Percentiles rank a stretch among this genome's conserved stretches.
Conservation (phyloP, 2,329 filamentous ascomycete genomes). For the Fusarium odoratissimum region DNA sequence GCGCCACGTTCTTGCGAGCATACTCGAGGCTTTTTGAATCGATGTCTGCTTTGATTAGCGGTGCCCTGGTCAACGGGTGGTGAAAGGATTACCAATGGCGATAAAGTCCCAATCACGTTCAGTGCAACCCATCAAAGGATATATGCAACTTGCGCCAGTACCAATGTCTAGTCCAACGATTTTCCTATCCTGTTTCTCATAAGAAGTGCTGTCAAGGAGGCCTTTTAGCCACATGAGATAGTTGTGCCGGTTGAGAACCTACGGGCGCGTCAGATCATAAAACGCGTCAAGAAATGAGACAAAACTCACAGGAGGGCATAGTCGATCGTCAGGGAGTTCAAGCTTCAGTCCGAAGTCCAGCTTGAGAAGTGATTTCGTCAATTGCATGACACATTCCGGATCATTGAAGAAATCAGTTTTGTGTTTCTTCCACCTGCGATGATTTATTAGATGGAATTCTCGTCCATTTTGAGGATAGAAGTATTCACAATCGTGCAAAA, state of each 20-base stretch:
- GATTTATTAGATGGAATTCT: not conserved
- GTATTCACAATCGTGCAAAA: constrained; percentile 55
- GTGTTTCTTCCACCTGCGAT: constrained; percentile 36
- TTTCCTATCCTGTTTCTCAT: constrained; percentile 58
- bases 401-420: constrained; percentile 74
- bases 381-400: constrained; percentile 78
- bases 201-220: constrained; percentile 78
- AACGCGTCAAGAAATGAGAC: not conserved
- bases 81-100: constrained; percentile 62
- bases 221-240: constrained; percentile 91
- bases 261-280: constrained; percentile 3
- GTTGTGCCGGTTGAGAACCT: constrained; percentile 78
- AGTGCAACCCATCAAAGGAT: constrained; percentile 81
- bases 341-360: constrained; percentile 79
- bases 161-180: constrained; percentile 85
- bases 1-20: constrained; percentile 73
- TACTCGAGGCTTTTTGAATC: constrained; percentile 75
- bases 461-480: not conserved
- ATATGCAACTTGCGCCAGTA: constrained; percentile 91
- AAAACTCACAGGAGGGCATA: constrained; percentile 82
- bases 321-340: constrained; percentile 77
- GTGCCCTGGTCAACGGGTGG: not conserved
- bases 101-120: constrained; percentile 80
- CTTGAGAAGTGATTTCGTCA: constrained; percentile 83
- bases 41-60: constrained; percentile 66